Base-by-base conservation (phyloP, 495 filamentous ascomycete species). In the Entonaema liquescens region DNA sequence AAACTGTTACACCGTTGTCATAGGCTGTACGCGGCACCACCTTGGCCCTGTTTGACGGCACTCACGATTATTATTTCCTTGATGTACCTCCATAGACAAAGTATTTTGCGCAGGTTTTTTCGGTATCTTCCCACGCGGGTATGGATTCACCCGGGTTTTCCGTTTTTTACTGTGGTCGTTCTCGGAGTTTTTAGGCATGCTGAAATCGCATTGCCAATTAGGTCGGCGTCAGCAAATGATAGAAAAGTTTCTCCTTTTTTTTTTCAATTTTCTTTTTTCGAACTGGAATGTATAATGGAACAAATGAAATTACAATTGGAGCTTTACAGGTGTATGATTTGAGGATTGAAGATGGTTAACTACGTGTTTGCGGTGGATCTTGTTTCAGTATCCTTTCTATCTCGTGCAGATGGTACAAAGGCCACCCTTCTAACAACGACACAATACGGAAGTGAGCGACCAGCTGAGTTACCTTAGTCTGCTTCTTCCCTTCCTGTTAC, bases 11-110 rank as follows among this genome's bases (percentile, higher is more conserved):
- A 73, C 66, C 62, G 66, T 56, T 66, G 65, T 70, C 62, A 73
- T 62, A 70, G 71, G 66, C 71, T 73, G 66, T 62, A 65, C 49
- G 60, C 65, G 66, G 38, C 62, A 59, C 21, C 47, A 59, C 38
- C 36, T 42, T 36, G 53, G 56, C 60, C 65, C 65, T 65, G 64
- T 56, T 68, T 64, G 60, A 64, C 65, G 50, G 60, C 56, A 57
- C 35, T 59, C 53, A 71, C 54, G 63, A 62, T 71, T 72, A 72
- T 38, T 64, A 72, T 68, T 72, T 72, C 61, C 26, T 68, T 72
- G 19, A 40, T 64, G 63, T 72, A 64, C 55, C 58, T 38, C 67
- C n/a, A 72, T 68, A 68, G 70, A 72, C 64, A 58, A n/a, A 65
- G 65, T 68, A 68, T 65, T 50, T 28, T 47, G 31, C 58, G 49